Evolutionary conservation across 2,329 filamentous ascomycete genomes (phyloP), one percentile per base, ranked within the genome.

Genomic region (Incumbomyces delicatus): DNA sequence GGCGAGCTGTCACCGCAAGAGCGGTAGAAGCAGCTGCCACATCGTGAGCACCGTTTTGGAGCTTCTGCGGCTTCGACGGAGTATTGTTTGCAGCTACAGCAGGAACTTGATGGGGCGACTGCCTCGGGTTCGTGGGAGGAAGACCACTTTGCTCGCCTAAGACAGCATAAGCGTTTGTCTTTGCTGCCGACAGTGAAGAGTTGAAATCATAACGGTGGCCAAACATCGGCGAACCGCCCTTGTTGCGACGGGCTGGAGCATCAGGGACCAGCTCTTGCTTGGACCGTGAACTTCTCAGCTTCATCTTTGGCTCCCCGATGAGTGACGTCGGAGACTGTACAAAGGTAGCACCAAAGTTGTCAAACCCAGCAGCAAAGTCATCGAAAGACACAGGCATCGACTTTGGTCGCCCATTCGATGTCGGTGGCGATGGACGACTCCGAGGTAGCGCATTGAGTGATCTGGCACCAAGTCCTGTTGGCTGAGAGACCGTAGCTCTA

Each of bases 151-250:
- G 47, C 7, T 60, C 57, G 34, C 58, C 55, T 45, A 58, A 44
- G 29, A 48, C 47, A 30, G 52, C 50, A 43, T 50, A 51, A 45
- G 53, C 56, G 46, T 44, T 81, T 59, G 83, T 80, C 61, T 90
- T 83, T 11, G 87, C 88, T 43, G 88, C 87, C 44, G 77, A 82
- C 27, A 96, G 75, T 0, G 92, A 96, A n/a, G 87, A 87, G 51
- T 85, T 83, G 64, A 98, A 96, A 68, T 96, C 90, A 63, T 98
- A 98, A 45, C 92, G 84, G 65, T 89, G 89, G 39, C 87, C 85
- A 63, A 96, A 95, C 14, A 83, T 85, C 57, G 85, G 81, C 20
- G 80, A 79, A 53, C 76, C 80, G 63, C 59, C 71, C 55, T 69
- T 67, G 32, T 65, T 64, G 33, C 69, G 67, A 17, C 63, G 69